These are phyloP conservation scores for Saturnispora besseyi DNA, from an alignment of 805 yeast species.

Conservation along the genomic window DNA sequence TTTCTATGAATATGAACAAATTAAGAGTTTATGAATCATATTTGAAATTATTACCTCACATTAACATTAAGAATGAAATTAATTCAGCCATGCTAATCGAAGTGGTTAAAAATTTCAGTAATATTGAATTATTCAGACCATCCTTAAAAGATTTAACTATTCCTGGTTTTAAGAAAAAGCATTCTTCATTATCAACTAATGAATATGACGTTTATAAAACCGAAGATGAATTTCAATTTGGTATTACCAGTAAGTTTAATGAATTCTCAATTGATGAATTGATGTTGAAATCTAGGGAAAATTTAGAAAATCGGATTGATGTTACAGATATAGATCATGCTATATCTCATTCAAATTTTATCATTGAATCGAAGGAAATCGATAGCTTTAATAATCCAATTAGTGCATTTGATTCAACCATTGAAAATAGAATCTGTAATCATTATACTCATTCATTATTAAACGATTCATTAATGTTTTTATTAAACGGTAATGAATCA, in stretches of 20 bases:
- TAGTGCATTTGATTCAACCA: constrained; percentile 19
- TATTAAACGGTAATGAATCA: constrained; percentile 21
- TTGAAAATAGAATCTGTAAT: constrained; percentile 28
- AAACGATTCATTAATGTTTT: constrained; percentile 32
- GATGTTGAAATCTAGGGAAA: constrained; percentile 18
- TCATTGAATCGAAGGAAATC: constrained; percentile 26
- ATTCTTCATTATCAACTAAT: constrained; percentile 13
- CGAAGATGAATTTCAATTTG: constrained; percentile 33
- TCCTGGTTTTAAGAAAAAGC: constrained; percentile 11
- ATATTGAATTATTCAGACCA: constrained; percentile 13
- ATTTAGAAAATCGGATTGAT: neutral
- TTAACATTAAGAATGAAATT: constrained; percentile 26
- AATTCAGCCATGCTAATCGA: constrained; percentile 27
- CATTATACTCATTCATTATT: constrained; percentile 35
- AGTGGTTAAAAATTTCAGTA: constrained; percentile 27
- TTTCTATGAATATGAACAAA: constrained; percentile 22
- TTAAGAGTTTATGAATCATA: constrained; percentile 26
- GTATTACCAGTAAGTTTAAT: constrained; percentile 35
- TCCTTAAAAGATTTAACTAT: constrained; percentile 4
- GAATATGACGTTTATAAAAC: constrained; percentile 27
- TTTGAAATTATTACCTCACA: constrained; percentile 27
- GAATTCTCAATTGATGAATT: constrained; percentile 26
- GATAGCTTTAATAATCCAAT: constrained; percentile 23
- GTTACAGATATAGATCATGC: constrained; percentile 22
- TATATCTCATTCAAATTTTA: constrained; percentile 18